Evolutionary conservation across 768 basidiomycete genomes (phyloP), one percentile per base, ranked within the genome.

Genomic region (Mrakia blollopis): DNA sequence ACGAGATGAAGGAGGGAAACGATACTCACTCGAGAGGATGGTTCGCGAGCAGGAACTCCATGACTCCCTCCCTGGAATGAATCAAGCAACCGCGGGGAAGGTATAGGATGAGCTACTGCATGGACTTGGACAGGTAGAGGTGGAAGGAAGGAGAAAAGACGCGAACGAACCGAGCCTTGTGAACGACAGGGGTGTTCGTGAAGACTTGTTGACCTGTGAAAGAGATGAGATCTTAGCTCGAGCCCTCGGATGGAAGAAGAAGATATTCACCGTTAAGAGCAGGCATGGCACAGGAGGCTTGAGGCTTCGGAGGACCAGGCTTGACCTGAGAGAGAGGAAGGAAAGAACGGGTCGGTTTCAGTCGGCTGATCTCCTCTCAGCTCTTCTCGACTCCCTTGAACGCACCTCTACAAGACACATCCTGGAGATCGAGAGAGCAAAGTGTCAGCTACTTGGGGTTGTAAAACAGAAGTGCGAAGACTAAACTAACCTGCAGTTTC

Each of bases 1-100:
- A 98, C 95, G 75, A 98, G 87, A 1, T 96, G 96, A 41, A 41
- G 6, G 28, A 25, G 21, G 4, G 30, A 50, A 0, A 7, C 0
- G 32, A 32, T 71, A 65, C 63, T 54, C 39, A 99, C 83, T 99
- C 97, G 75, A 99, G 88, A 2, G 97, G 97, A 82, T 99, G 97
- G 85, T 99, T 98, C 77, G 96, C 89, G 78, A 98, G 89, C 54
- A 98, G 87, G 85, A 98, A 97, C 82, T 98, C 97, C 97, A 99
- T 98, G 78, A 98, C 96, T 71, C 97, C 97, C 84, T 97, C 94
- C 30, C 94, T 92, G 80, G 37, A 81, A 75, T 73, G n/a, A 65
- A 65, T 28, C 7, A 62, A 30, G 32, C 28, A 65, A 14, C 16
- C 14, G 32, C 3, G 14, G 18, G 0, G 7, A 11, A 37, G 25